phyloP scores from a whole-genome alignment of 164 flowering plant species.

The Magnolia kwangsiensis region DNA sequence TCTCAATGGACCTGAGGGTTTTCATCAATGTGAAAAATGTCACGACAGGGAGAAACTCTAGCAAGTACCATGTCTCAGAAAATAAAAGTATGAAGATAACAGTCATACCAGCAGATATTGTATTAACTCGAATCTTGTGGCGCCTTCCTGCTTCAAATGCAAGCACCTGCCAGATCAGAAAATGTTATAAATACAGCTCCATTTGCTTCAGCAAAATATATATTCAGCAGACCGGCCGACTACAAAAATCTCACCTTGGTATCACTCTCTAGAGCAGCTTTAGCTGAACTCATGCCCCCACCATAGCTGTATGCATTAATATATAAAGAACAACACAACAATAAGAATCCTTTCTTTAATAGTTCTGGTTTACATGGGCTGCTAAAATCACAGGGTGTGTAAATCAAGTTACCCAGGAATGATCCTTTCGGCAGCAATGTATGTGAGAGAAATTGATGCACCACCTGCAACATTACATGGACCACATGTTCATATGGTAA shows the following conservation, averaged over 20 bases:
- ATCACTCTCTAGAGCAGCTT: constrained; percentile 97
- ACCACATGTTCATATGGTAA: background rate
- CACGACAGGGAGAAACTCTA: background rate
- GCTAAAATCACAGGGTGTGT: background rate
- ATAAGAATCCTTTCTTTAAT: background rate
- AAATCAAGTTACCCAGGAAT: constrained; percentile 72
- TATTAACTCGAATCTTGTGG: constrained; percentile 74
- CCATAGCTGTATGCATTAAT: constrained; percentile 57
- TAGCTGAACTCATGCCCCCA: constrained; percentile 99
- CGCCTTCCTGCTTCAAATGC: constrained; percentile 98
- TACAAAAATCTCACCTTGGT: constrained; percentile 41
- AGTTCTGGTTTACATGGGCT: background rate
- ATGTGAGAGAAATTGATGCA: constrained; percentile 87
- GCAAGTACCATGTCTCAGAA: too few species aligned
- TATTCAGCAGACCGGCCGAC: background rate
- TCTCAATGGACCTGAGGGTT: constrained; percentile 66
- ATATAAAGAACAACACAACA: too few species aligned
- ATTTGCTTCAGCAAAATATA: background rate
- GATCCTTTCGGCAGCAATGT: constrained; percentile 93
- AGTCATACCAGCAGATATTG: constrained; percentile 88
- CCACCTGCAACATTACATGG: constrained; percentile 59
- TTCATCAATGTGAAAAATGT: background rate
- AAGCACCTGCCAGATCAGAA: constrained; percentile 59
- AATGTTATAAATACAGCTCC: background rate
- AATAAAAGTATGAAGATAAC: background rate